Conservation (phyloP, 2,329 filamentous ascomycete species). For the Cytospora chrysosperma region DNA sequence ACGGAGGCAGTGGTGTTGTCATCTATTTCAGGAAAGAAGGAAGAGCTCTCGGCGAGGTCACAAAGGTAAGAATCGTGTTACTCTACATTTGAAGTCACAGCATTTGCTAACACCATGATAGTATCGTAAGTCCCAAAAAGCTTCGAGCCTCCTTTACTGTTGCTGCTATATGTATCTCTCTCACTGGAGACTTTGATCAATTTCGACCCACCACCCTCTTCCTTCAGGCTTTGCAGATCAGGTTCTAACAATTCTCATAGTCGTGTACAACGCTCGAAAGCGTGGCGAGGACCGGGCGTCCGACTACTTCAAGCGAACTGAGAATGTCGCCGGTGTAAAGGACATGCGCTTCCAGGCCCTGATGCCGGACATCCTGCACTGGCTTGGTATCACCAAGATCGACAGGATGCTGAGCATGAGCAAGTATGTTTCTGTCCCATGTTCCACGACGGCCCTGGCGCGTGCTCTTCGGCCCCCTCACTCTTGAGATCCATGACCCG, state of each 20-base stretch:
- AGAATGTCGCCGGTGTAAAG: slow-evolving; percentile 96
- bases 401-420: slow-evolving; percentile 99
- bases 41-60: slow-evolving; percentile 89
- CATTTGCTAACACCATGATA: slow-evolving; percentile 36
- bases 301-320: slow-evolving; percentile 96
- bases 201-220: not conserved
- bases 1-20: slow-evolving; percentile 88
- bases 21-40: slow-evolving; percentile 99
- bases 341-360: slow-evolving; percentile 97
- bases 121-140: slow-evolving; percentile 43
- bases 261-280: slow-evolving; percentile 78
- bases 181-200: not conserved
- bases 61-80: slow-evolving; percentile 64
- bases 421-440: slow-evolving; percentile 59
- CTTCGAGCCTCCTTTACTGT: not conserved
- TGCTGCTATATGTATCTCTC: not conserved
- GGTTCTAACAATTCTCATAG: slow-evolving; percentile 30
- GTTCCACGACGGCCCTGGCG: not conserved
- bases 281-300: slow-evolving; percentile 76
- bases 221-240: not conserved
- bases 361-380: slow-evolving; percentile 97
- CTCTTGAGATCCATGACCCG: slow-evolving; percentile 10
- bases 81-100: not conserved
- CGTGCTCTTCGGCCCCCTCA: not conserved
- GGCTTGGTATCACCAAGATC: slow-evolving; percentile 98